phyloP scores from a whole-genome alignment of 2,329 filamentous ascomycete species.

The Cladosporium sp. region DNA sequence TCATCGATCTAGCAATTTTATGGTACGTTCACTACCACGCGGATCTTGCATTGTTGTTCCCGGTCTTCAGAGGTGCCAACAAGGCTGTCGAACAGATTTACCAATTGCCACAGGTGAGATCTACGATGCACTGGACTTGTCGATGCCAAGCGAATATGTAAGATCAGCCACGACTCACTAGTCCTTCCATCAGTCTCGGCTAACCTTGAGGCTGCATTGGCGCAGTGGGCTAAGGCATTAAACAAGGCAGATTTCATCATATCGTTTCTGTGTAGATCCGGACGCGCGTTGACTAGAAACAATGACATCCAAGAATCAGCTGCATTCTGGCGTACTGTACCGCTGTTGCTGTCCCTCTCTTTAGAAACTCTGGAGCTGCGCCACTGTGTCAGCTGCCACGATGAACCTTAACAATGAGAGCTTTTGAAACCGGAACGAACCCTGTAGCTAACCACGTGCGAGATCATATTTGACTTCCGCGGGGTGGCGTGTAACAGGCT shows the following conservation, averaged over 20 bases:
- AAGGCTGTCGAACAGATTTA: no score
- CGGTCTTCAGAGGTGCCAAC: no score
- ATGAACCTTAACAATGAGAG: not conserved
- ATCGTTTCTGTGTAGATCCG: no score
- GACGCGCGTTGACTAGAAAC: no score
- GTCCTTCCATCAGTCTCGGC: not conserved
- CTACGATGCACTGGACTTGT: not conserved
- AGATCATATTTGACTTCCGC: no score
- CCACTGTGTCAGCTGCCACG: not conserved
- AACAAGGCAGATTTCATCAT: not conserved
- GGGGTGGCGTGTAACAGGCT: no score
- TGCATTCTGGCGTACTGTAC: no score
- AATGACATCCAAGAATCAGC: no score
- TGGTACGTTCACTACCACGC: no score
- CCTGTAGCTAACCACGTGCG: not conserved
- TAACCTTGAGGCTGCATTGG: slow-evolving; percentile 2
- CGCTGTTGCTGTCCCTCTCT: no score
- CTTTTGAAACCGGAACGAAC: not conserved
- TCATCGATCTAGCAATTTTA: no score
- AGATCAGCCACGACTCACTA: not conserved
- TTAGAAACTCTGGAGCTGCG: not conserved
- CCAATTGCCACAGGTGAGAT: not conserved
- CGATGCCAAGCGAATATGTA: slow-evolving; percentile 6
- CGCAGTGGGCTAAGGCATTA: not conserved
- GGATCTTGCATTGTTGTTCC: no score